Percentiles rank a stretch among this genome's conserved stretches.
Conservation (phyloP, 768 basidiomycete genomes). For the Cyclocybe aegerita region DNA sequence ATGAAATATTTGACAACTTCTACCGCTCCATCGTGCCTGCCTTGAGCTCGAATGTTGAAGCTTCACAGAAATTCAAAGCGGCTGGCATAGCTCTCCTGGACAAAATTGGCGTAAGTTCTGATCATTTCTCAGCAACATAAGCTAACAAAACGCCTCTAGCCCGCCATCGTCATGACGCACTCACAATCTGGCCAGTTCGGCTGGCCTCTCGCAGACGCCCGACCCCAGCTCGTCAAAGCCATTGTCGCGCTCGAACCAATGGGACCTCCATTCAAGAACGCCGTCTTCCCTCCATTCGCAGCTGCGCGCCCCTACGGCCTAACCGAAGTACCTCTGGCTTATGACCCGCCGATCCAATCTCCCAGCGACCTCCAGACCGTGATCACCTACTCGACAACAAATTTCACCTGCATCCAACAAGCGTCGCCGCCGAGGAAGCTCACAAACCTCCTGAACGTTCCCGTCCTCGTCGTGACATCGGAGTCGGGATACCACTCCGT, state of each 20-base stretch:
- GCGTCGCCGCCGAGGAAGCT: constrained; percentile 39
- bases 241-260: constrained; percentile 50
- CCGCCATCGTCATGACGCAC: constrained; percentile 47
- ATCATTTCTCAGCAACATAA: background rate
- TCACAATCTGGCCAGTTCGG: constrained; percentile 50
- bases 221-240: constrained; percentile 42
- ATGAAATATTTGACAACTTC: constrained; percentile 43
- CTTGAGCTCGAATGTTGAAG: constrained; percentile 32
- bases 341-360: constrained; percentile 39
- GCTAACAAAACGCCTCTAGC: constrained; percentile 24
- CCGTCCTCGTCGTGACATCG: constrained; percentile 47
- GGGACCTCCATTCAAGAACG: constrained; percentile 48
- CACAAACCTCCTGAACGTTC: constrained; percentile 39
- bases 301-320: constrained; percentile 45
- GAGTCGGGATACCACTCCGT: constrained; percentile 50
- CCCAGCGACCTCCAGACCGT: constrained; percentile 33
- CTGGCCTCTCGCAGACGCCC: constrained; percentile 47
- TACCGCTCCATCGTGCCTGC: constrained; percentile 42
- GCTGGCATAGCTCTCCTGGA: constrained; percentile 45
- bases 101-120: constrained; percentile 41
- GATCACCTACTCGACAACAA: constrained; percentile 23
- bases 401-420: constrained; percentile 44
- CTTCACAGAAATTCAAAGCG: constrained; percentile 35
- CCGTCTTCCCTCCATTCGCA: constrained; percentile 34
- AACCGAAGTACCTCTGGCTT: constrained; percentile 46